A percentile compares a stretch with the other conserved stretches of the same genome.
Conservation (phyloP, 2,329 filamentous ascomycete genomes). For the Sclerotinia nivalis region DNA sequence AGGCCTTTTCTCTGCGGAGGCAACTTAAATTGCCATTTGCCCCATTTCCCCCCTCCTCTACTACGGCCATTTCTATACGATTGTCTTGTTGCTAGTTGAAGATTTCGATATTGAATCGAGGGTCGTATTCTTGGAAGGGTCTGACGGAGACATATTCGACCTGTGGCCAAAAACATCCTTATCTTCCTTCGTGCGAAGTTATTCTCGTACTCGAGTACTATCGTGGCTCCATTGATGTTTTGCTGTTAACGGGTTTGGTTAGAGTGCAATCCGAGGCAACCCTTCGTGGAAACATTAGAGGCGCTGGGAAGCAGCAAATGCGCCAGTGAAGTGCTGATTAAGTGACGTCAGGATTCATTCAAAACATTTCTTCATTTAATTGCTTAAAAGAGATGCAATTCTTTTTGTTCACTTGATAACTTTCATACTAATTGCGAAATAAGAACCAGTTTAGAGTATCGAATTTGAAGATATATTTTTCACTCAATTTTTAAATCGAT, state of each 20-base stretch:
- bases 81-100: slow-evolving; percentile 26
- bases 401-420: not conserved
- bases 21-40: slow-evolving; percentile 25
- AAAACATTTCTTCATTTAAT: not conserved
- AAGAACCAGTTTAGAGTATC: not conserved
- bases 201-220: slow-evolving; percentile 25
- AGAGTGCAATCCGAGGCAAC: not conserved
- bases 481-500: not conserved
- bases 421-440: not conserved
- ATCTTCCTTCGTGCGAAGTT: slow-evolving; percentile 41
- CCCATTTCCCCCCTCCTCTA: not conserved
- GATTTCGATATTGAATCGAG: slow-evolving; percentile 31
- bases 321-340: slow-evolving; percentile 10
- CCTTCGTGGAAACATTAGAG: not conserved
- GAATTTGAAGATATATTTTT: slow-evolving; percentile 4
- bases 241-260: not conserved
- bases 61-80: slow-evolving; percentile 25
- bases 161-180: slow-evolving; percentile 48
- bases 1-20: slow-evolving; percentile 27
- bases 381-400: not conserved
- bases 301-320: not conserved
- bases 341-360: slow-evolving; percentile 20
- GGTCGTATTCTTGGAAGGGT: slow-evolving; percentile 40
- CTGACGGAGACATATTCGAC: slow-evolving; percentile 49
- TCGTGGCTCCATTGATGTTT: slow-evolving; percentile 34